A percentile compares a stretch with the other conserved stretches of the same genome.
Evolutionary conservation across 1,284 basidiomycete species (phyloP).

Genomic region (Papiliotrema terrestris): DNA sequence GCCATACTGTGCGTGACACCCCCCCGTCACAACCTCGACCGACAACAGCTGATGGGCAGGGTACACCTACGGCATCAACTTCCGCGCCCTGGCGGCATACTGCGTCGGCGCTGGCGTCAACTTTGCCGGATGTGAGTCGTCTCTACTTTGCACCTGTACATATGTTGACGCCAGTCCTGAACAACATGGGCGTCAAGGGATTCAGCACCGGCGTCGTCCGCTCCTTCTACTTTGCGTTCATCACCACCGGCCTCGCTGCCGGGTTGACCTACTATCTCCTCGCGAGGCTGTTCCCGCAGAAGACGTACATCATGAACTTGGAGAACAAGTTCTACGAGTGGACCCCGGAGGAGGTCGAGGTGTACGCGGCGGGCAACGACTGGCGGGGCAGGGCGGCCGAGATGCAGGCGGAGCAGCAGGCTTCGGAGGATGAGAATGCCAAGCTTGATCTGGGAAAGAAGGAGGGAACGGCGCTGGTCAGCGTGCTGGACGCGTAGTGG

Average conservation of each 20-base stretch:
- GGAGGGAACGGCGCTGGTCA: constrained; percentile 7
- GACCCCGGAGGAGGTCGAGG: constrained; percentile 25
- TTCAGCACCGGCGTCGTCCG: constrained; percentile 13
- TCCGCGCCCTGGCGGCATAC: constrained; percentile 39
- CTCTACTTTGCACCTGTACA: neutral
- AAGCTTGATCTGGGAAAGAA: constrained; percentile 14
- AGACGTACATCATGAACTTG: constrained; percentile 20
- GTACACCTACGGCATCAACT: constrained; percentile 70
- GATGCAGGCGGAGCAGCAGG: neutral
- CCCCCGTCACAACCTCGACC: neutral
- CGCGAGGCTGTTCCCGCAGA: constrained; percentile 26
- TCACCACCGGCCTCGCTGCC: constrained; percentile 29
- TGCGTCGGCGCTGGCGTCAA: constrained; percentile 25
- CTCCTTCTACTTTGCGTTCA: constrained; percentile 34
- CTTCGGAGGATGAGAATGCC: neutral
- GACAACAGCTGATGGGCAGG: neutral
- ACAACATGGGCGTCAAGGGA: constrained; percentile 24
- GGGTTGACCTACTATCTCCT: constrained; percentile 30
- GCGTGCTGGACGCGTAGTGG: constrained; percentile 12
- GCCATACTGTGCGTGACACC: constrained; percentile 16
- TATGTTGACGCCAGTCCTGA: constrained; percentile 13
- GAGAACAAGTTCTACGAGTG: constrained; percentile 24
- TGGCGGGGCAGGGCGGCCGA: neutral
- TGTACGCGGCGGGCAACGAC: constrained; percentile 15
- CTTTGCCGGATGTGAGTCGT: constrained; percentile 25